Evolutionary conservation across 257 asterid species (phyloP), one percentile per base, ranked within the genome.

Genomic region (Nyctanthes arbortristis): DNA sequence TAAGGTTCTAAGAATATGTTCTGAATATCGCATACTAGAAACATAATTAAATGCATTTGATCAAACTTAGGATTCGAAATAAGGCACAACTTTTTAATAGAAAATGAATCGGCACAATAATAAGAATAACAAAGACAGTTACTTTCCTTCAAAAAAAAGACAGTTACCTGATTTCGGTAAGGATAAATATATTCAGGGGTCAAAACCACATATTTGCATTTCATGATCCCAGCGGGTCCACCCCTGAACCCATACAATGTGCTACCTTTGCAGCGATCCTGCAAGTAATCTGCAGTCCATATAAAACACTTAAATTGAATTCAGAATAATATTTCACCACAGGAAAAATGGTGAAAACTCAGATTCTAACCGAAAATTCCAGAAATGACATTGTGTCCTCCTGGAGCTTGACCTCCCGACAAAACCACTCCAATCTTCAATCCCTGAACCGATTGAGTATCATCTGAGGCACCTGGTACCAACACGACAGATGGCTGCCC

Each of bases 351-450:
- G 61, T 20, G 37, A 55, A 52, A 64, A 56, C 29, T 10, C 27
- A 4, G 11, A 22, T 47, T 22, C 84, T 76, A 4, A 84, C 93
- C 96, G 54, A 73, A 88, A 33, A 88, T 84, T 74, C 93, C 96
- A 16, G 93, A 84, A 52, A 88, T 88, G 20, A 88, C 96, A 74
- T 88, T 88, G 76, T 88, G 96, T 43, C 96, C 96, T 67, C 93
- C 96, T n/a, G 93, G 96, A 45, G 93, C 96, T 66, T 88, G 96
- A 31, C 96, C 93, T 74, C 96, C 93, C 55, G 91, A 88, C 55
- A 88, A 76, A 56, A 88, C 96, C 54, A 88, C 91, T 7, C 96
- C 96, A 60, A 88, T 81, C 84, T 88, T 88, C 83, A 88, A 84
- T 52, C 35, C 73, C 52, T 66, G 71, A 69, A 73, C 75, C 5